Evolutionary conservation across 129 eudicot species (phyloP).

Genomic region (Flaveria linearis): DNA sequence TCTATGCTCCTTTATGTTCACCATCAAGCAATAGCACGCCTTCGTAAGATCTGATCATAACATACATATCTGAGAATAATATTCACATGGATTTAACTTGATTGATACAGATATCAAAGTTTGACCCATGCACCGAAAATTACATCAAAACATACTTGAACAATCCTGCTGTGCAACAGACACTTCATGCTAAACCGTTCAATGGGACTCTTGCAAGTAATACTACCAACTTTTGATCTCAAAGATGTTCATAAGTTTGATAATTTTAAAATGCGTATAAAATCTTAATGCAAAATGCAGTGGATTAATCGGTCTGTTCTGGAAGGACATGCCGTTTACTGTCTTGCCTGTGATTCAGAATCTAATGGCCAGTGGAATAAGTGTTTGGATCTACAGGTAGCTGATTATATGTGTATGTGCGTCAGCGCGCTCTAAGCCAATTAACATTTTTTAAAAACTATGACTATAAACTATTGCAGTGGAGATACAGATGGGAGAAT

Average conservation of each 20-base stretch:
- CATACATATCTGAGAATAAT: neutral
- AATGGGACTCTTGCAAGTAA: slow-evolving; percentile 68
- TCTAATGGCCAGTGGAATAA: slow-evolving; percentile 56
- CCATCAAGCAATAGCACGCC: slow-evolving; percentile 41
- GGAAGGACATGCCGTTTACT: slow-evolving; percentile 48
- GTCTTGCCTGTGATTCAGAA: slow-evolving; percentile 58
- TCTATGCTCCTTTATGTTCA: slow-evolving; percentile 62
- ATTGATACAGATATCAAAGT: slow-evolving; percentile 45
- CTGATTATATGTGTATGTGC: neutral
- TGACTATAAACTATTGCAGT: slow-evolving; percentile 31
- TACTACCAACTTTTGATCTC: slow-evolving; percentile 8
- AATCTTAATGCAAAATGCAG: slow-evolving; percentile 24
- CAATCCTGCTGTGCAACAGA: slow-evolving; percentile 59
- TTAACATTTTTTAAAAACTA: neutral
- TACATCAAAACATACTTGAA: slow-evolving; percentile 52
- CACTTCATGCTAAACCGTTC: slow-evolving; percentile 57
- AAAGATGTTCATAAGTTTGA: slow-evolving; percentile 7
- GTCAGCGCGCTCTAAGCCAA: neutral
- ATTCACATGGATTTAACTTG: neutral
- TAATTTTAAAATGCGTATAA: neutral
- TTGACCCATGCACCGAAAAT: slow-evolving; percentile 62
- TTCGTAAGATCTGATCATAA: slow-evolving; percentile 22
- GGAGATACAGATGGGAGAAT: slow-evolving; percentile 60
- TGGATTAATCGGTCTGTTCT: neutral
- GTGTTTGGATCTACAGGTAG: slow-evolving; percentile 70